Conservation (phyloP, 179 eudicot species). For the Dionaea muscipula region DNA sequence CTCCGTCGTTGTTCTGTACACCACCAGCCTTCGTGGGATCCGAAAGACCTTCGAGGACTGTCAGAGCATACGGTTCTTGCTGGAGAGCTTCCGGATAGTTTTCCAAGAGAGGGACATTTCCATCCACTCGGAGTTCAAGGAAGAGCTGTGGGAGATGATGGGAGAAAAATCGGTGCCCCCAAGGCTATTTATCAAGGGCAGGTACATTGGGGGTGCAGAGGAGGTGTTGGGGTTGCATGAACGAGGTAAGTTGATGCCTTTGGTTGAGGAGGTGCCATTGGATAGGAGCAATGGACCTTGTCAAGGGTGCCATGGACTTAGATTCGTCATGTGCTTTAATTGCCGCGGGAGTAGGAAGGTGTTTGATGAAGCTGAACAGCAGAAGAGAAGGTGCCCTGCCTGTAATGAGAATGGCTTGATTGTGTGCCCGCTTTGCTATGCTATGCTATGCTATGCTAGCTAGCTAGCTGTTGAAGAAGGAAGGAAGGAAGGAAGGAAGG, state of each 20-base stretch:
- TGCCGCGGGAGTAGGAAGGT: constrained; percentile 76
- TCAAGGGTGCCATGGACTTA: constrained; percentile 58
- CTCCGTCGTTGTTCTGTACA: constrained; percentile 74
- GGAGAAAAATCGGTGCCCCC: constrained; percentile 55
- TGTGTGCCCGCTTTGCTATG: constrained; percentile 67
- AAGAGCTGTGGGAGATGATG: constrained; percentile 58
- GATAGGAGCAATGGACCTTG: constrained; percentile 44
- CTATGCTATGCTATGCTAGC: constrained; percentile 27
- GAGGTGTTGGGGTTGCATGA: constrained; percentile 52
- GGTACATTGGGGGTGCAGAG: constrained; percentile 88
- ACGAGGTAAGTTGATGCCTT: constrained; percentile 47
- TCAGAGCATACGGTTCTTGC: constrained; percentile 45
- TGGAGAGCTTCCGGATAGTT: constrained; percentile 47
- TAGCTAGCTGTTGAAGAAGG: too few relatives aligned
- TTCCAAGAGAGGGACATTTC: constrained; percentile 72
- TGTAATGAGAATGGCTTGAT: constrained; percentile 95
- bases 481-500: too few relatives aligned
- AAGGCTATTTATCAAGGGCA: constrained; percentile 64
- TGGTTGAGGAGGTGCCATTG: constrained; percentile 52
- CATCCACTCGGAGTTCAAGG: constrained; percentile 55
- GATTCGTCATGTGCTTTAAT: constrained; percentile 58
- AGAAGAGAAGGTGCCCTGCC: constrained; percentile 31
- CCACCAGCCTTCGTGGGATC: constrained; percentile 71
- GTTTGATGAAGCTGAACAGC: constrained; percentile 14
- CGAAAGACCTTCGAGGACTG: constrained; percentile 88